These are phyloP conservation scores for Neonectria hederae DNA, from an alignment of 2,329 filamentous ascomycete species.

Conservation along the genomic window DNA sequence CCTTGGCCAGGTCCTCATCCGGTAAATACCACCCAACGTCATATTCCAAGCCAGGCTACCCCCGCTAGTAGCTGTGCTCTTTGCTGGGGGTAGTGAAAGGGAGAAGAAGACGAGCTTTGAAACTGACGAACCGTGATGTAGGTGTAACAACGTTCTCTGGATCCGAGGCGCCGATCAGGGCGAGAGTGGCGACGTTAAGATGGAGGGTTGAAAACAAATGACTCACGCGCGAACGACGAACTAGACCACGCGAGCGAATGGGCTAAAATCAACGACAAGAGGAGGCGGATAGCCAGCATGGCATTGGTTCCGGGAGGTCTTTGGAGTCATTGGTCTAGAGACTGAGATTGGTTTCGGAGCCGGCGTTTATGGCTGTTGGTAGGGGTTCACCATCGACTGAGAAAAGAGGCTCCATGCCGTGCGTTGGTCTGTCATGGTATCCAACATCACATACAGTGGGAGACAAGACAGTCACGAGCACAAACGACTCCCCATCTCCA, in stretches of 20 bases:
- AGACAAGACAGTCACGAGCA: constrained; percentile 1
- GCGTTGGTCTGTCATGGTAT: not conserved
- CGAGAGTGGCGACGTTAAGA: constrained; percentile 64
- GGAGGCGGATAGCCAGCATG: not conserved
- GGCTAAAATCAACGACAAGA: not conserved
- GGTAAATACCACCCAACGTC: constrained; percentile 61
- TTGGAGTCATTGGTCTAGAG: constrained; percentile 6
- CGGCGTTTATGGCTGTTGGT: constrained; percentile 4
- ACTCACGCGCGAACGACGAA: constrained; percentile 2
- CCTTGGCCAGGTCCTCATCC: constrained; percentile 90
- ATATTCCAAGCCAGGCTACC: not conserved
- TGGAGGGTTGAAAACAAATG: constrained; percentile 46
- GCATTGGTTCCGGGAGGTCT: constrained; percentile 3
- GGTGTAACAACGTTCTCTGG: constrained; percentile 98
- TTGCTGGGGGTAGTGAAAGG: not conserved
- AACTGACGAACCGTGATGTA: constrained; percentile 44
- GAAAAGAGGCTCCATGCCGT: not conserved
- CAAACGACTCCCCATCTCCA: constrained; percentile 1
- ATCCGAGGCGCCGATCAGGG: constrained; percentile 70
- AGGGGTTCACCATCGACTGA: not conserved
- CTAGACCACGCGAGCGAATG: constrained; percentile 3
- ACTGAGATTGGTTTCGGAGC: constrained; percentile 6
- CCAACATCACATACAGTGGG: not conserved
- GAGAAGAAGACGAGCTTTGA: not conserved
- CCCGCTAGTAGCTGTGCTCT: not conserved